Evolutionary conservation across 2,329 filamentous ascomycete species (phyloP), one percentile per base, ranked within the genome.

Genomic region (Pseudonectria foliicola): DNA sequence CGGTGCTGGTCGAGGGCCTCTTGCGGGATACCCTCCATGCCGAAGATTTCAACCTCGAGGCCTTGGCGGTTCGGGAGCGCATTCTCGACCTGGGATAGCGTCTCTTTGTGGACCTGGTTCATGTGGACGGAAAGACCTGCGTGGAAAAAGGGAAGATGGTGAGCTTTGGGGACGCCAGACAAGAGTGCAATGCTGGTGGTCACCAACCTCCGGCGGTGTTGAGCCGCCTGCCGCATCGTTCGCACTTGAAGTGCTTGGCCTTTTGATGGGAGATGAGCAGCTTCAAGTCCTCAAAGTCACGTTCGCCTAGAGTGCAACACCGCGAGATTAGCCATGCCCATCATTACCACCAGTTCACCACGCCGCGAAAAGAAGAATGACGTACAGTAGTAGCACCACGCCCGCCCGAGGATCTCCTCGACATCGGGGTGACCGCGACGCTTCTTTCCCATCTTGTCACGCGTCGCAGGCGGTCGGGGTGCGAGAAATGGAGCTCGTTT

Each of bases 231-330:
- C 81, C 81, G 60, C 92, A 98, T 66, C 82, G 71, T 52, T 95
- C 86, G 66, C 92, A 98, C 64, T 95, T 95, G 73, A 95, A 96
- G 63, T 98, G 92, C 65, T 96, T 96, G n/a, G 90, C 89, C 61
- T 95, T 96, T 57, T 96, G 92, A 62, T 98, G 92, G 38, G 85
- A 89, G 50, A 95, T 93, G 45, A 98, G 79, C 50, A 96, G 88
- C 70, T 95, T 95, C 30, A 95, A 63, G 61, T 98, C 92, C 61
- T 96, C 89, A 59, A 96, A 98, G 65, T 96, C 90, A 67, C 90
- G 85, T 65, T 98, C 92, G 64, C 77, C 77, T 81, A 36, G 3
- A 13, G 34, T 21, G 11, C 6, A 27, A 38, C 13, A 25, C 16
- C 45, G n/a, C n/a, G n/a, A 52, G 54, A 58, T 54, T 38, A 56